Evolutionary conservation across 768 basidiomycete genomes (phyloP).

Genomic region (Hebeloma cylindrosporum): DNA sequence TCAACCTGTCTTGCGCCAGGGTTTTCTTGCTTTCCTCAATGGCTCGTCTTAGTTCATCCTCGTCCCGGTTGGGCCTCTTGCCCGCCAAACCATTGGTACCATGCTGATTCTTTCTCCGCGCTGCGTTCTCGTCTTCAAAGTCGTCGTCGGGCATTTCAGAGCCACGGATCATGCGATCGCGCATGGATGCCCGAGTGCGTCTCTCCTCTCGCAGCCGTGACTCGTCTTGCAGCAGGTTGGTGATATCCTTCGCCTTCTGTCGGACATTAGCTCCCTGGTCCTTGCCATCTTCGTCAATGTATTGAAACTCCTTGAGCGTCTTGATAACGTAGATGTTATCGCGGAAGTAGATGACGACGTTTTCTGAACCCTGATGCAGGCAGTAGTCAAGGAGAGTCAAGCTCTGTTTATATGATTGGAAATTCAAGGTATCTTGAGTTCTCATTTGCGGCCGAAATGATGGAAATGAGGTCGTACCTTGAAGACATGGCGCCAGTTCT

Average conservation of each 20-base stretch:
- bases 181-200: conserved; percentile 82
- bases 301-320: conserved; percentile 98
- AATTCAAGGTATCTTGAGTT: background rate
- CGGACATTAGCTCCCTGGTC: conserved; percentile 98
- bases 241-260: conserved; percentile 98
- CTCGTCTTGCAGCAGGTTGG: conserved; percentile 88
- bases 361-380: conserved; percentile 95
- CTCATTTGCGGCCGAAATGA: background rate
- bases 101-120: conserved; percentile 28
- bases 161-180: conserved; percentile 87
- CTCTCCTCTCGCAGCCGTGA: conserved; percentile 83
- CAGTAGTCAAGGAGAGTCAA: conserved; percentile 95
- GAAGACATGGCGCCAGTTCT: conserved; percentile 99
- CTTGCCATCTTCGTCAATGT: conserved; percentile 90
- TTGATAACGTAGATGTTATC: conserved; percentile 98
- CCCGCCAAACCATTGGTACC: conserved; percentile 23
- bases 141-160: conserved; percentile 37
- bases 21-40: conserved; percentile 88
- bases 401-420: conserved; percentile 47
- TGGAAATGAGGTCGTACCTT: conserved; percentile 55
- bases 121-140: conserved; percentile 45
- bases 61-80: conserved; percentile 49
- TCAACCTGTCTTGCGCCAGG: conserved; percentile 68
- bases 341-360: conserved; percentile 97
- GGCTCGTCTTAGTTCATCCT: conserved; percentile 82